Percentiles rank a stretch among this genome's conserved stretches.
phyloP scores from a whole-genome alignment of 2,329 filamentous ascomycete genomes.

The Paramyrothecium roridum region DNA sequence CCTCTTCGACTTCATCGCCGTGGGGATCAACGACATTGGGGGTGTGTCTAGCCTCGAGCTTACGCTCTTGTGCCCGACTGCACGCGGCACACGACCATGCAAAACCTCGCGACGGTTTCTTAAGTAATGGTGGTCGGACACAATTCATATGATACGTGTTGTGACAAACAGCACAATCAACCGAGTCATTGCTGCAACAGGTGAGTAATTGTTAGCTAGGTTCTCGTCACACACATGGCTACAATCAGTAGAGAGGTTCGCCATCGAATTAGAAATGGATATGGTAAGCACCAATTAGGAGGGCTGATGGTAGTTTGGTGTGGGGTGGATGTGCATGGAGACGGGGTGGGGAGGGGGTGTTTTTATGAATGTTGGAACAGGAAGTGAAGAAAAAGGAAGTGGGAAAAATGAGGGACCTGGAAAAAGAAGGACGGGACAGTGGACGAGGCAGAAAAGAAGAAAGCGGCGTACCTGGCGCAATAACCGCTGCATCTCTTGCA shows the following conservation, averaged over 20 bases:
- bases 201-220: background rate
- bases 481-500: slow-evolving; percentile 92
- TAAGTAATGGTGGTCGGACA: slow-evolving; percentile 84
- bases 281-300: background rate
- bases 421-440: background rate
- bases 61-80: slow-evolving; percentile 91
- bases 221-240: background rate
- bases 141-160: slow-evolving; percentile 99
- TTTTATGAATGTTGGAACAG: background rate
- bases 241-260: background rate
- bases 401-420: slow-evolving; percentile 5
- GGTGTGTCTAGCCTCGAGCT: slow-evolving; percentile 84
- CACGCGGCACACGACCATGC: slow-evolving; percentile 97
- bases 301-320: slow-evolving; percentile 1
- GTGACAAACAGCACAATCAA: slow-evolving; percentile 92
- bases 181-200: slow-evolving; percentile 74
- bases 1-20: slow-evolving; percentile 58
- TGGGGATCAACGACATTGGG: slow-evolving; percentile 69
- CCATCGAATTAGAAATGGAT: background rate
- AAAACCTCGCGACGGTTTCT: slow-evolving; percentile 96
- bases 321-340: slow-evolving; percentile 10
- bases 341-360: slow-evolving; percentile 3
- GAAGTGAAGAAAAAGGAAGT: slow-evolving; percentile 4
- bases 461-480: slow-evolving; percentile 72
- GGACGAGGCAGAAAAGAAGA: slow-evolving; percentile 5